phyloP scores from a whole-genome alignment of 768 basidiomycete genomes.

The Leccinellum rugosiceps region DNA sequence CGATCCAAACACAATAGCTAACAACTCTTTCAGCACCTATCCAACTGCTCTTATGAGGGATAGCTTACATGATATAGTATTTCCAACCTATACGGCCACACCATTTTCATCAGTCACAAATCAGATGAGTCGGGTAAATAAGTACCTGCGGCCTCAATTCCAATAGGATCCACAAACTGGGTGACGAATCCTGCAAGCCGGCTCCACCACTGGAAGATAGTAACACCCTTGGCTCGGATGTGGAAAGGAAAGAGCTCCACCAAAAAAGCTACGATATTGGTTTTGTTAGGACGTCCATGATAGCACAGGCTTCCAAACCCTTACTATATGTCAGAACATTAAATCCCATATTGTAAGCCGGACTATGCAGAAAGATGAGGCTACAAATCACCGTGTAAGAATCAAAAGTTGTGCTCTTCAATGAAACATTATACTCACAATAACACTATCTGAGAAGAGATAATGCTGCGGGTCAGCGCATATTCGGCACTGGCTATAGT shows the following conservation, averaged over 20 bases:
- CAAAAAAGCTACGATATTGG: constrained; percentile 44
- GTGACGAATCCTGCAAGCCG: constrained; percentile 31
- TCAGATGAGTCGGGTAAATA: background rate
- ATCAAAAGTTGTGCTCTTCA: background rate
- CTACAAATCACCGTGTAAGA: background rate
- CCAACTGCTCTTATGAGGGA: fast-evolving
- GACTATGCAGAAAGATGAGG: constrained; percentile 19
- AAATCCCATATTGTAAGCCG: constrained; percentile 15
- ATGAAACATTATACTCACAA: constrained; percentile 1
- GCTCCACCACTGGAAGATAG: constrained; percentile 58
- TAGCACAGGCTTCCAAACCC: background rate
- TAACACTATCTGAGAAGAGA: constrained; percentile 6
- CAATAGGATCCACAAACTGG: constrained; percentile 17
- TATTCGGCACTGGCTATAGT: constrained; percentile 20
- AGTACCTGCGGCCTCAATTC: constrained; percentile 8
- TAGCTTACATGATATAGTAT: constrained; percentile 13
- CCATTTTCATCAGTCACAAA: background rate
- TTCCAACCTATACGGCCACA: constrained; percentile 8
- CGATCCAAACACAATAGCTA: constrained; percentile 16
- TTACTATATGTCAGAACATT: constrained; percentile 9
- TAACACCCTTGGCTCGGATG: constrained; percentile 57
- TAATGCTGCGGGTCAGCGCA: constrained; percentile 6
- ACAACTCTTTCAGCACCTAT: background rate
- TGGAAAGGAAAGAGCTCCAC: constrained; percentile 70
- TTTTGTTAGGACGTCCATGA: background rate